These are phyloP conservation scores for Naematelia encephala DNA, from an alignment of 768 basidiomycete genomes.

Conservation along the genomic window DNA sequence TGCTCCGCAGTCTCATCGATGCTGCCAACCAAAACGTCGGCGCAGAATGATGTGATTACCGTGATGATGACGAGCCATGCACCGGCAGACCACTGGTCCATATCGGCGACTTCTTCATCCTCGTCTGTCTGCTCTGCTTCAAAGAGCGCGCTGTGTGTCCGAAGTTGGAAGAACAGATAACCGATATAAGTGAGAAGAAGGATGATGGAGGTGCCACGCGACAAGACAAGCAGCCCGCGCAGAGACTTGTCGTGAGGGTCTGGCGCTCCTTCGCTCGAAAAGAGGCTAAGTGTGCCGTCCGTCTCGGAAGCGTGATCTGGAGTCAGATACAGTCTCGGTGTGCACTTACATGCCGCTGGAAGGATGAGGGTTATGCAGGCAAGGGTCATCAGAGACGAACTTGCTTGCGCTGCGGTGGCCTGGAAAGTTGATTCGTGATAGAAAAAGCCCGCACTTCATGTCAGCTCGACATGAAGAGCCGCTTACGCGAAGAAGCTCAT, in stretches of 20 bases:
- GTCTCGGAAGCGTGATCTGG: constrained; percentile 43
- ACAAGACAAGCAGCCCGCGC: constrained; percentile 68
- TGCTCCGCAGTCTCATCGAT: constrained; percentile 85
- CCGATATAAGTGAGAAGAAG: constrained; percentile 67
- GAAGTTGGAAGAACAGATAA: constrained; percentile 58
- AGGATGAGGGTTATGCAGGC: constrained; percentile 85
- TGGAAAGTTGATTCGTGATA: constrained; percentile 70
- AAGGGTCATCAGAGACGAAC: constrained; percentile 70
- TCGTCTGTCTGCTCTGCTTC: constrained; percentile 54
- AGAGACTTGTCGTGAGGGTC: constrained; percentile 40
- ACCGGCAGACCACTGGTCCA: constrained; percentile 69
- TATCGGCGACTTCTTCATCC: constrained; percentile 56
- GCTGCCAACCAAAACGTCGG: constrained; percentile 79
- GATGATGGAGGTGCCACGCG: constrained; percentile 73
- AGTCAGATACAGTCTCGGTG: not conserved
- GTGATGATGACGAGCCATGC: constrained; percentile 67
- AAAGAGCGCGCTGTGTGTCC: constrained; percentile 68
- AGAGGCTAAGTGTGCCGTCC: constrained; percentile 19
- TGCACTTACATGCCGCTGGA: constrained; percentile 70
- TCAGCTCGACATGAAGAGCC: not conserved
- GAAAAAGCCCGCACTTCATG: constrained; percentile 60
- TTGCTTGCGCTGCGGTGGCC: constrained; percentile 77
- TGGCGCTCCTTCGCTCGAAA: constrained; percentile 31
- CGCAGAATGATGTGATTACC: constrained; percentile 78
- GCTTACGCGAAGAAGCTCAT: constrained; percentile 74